These are phyloP conservation scores for Zygosaccharomyces siamensis DNA, from an alignment of 805 yeast species.

Conservation along the genomic window DNA sequence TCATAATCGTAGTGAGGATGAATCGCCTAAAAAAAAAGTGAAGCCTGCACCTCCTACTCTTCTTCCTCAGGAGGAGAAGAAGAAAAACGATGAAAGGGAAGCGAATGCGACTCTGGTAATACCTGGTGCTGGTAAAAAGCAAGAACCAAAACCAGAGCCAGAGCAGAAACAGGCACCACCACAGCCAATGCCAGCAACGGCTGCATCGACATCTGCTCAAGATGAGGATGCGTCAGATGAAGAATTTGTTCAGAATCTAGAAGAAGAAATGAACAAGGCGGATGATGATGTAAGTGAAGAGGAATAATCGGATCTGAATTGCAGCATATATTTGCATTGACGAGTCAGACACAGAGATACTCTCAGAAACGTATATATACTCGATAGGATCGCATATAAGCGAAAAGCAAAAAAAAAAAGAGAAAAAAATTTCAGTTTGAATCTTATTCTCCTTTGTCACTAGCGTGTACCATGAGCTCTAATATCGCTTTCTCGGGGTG, in stretches of 20 bases:
- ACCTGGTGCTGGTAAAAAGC: constrained; percentile 27
- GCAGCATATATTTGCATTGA: too few species aligned
- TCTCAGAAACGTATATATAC: background rate
- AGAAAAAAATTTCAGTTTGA: background rate
- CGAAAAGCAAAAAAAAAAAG: too few species aligned
- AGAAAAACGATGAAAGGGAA: constrained; percentile 31
- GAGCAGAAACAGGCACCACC: constrained; percentile 1
- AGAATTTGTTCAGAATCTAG: constrained; percentile 33
- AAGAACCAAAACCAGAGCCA: constrained; percentile 9
- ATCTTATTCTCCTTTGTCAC: background rate
- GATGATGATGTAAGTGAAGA: constrained; percentile 33
- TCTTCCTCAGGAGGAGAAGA: constrained; percentile 30
- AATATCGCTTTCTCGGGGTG: background rate
- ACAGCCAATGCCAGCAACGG: background rate
- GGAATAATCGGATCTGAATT: constrained; percentile 14
- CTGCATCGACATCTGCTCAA: constrained; percentile 9
- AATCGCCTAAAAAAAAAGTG: constrained; percentile 13
- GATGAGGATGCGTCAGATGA: constrained; percentile 32
- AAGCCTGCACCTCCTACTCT: constrained; percentile 35
- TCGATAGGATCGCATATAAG: background rate
- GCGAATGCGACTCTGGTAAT: constrained; percentile 31
- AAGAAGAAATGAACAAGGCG: constrained; percentile 32
- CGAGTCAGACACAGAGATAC: background rate
- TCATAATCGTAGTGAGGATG: constrained; percentile 2
- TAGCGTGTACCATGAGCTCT: background rate